Percentiles rank a stretch among this genome's conserved stretches.
Evolutionary conservation across 192 early-diverging fungal species (phyloP).

Genomic region (Dissophora globulifera): DNA sequence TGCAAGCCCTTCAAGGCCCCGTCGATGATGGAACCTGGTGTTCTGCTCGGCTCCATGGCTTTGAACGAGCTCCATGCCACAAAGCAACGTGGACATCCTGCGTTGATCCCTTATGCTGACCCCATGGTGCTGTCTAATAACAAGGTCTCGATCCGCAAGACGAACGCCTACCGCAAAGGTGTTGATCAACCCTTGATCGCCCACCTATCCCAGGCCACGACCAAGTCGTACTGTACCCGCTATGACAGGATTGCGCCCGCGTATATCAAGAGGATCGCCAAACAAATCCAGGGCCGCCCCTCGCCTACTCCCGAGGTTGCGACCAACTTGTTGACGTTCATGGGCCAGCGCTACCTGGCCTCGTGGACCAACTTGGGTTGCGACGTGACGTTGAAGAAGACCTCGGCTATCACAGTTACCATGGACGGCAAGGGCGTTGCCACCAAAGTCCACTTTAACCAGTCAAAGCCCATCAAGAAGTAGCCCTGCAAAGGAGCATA

Average conservation of each 20-base stretch:
- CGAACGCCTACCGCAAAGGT: conserved; percentile 35
- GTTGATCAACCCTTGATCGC: conserved; percentile 9
- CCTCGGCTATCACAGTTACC: conserved; percentile 28
- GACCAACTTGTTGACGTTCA: conserved; percentile 26
- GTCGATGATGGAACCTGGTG: conserved; percentile 28
- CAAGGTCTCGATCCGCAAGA: conserved; percentile 13
- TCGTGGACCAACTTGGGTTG: conserved; percentile 45
- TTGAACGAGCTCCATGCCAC: conserved; percentile 37
- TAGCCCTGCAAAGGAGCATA: too few relatives aligned
- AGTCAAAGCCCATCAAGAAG: conserved; percentile 31
- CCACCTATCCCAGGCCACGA: conserved; percentile 7
- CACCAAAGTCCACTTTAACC: conserved; percentile 24
- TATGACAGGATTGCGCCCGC: conserved; percentile 13
- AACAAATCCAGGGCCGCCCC: background rate
- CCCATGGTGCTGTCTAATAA: conserved; percentile 41
- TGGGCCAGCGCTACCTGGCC: conserved; percentile 38
- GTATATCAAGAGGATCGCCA: conserved; percentile 17
- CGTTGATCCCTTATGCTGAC: conserved; percentile 15
- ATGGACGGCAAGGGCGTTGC: conserved; percentile 12
- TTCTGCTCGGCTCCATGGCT: conserved; percentile 38
- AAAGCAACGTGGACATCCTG: conserved; percentile 8
- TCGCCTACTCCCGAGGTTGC: conserved; percentile 12
- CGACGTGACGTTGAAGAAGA: conserved; percentile 27
- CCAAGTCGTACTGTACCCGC: conserved; percentile 19
- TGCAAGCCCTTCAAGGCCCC: conserved; percentile 35